Percentiles rank a stretch among this genome's conserved stretches.
Evolutionary conservation across 371 early-diverging fungal genomes (phyloP).

Genomic region (Mortierella sp.): DNA sequence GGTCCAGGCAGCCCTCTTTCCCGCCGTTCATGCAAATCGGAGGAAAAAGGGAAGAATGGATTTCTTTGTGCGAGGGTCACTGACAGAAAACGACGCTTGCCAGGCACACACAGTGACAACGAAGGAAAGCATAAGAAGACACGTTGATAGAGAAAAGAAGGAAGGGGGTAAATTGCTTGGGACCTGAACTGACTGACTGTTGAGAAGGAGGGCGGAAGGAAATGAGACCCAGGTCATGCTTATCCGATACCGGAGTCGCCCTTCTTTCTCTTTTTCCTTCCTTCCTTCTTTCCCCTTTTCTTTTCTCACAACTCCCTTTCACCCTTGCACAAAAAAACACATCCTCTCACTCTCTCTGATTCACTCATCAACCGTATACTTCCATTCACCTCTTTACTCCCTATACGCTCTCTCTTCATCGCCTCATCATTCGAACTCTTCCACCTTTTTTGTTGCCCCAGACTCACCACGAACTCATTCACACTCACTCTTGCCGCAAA

Average conservation of each 20-base stretch:
- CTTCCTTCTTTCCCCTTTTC: neutral
- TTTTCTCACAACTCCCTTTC: neutral
- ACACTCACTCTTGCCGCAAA: neutral
- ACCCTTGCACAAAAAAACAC: neutral
- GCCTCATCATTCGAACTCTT: neutral
- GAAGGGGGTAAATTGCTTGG: neutral
- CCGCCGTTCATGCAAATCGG: constrained; percentile 6
- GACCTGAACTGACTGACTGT: neutral
- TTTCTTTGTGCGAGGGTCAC: constrained; percentile 6
- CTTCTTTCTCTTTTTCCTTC: neutral
- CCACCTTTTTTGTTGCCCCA: too few species aligned
- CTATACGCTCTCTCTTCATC: neutral
- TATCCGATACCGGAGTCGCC: neutral
- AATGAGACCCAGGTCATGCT: neutral
- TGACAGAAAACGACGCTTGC: neutral
- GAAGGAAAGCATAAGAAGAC: neutral
- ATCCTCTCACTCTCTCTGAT: neutral
- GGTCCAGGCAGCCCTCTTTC: neutral
- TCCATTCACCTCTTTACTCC: too few species aligned
- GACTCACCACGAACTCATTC: neutral
- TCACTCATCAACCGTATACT: neutral
- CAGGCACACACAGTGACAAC: neutral
- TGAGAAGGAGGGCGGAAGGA: neutral
- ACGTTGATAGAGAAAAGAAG: neutral
- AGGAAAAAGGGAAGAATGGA: neutral